Base-by-base conservation (phyloP, 2,329 filamentous ascomycete genomes). In the Lasiodiplodia citricola region DNA sequence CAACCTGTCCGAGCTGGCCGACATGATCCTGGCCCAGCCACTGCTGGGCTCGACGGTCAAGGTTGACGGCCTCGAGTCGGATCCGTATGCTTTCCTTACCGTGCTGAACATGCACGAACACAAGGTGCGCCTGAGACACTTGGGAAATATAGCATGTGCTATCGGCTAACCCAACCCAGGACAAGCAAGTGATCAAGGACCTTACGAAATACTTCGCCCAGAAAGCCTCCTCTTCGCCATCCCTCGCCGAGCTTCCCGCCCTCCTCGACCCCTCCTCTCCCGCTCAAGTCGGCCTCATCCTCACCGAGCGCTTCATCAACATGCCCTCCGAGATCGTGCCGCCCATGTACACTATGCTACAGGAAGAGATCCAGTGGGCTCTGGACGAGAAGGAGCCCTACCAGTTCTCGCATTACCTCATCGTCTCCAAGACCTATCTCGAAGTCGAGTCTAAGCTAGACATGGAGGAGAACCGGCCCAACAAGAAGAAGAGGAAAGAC, bases 261-360 rank as follows among this genome's bases (percentile, higher is more conserved):
- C 75, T 84, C 8, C 78, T 86, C 18, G 68, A 75, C 6, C 70
- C 77, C 18, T 71, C 75, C 2, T 76, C 79, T 0, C 57, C 75
- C 52, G 74, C 80, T 0, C 89, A 93, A 67, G 87, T 97, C 68
- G 96, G 94, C 3, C 84, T 99, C 18, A 87, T 99, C 35, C 85
- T 99, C n/a, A 92, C 93, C 2, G 96, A 99, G 80, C 90, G 95
- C 25, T 85, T 98, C 75, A 94, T 99, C 84, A 99, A 99, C 83
- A 94, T 97, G 85, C 96, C 96, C n/a, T 86, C 92, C 18, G 93
- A 98, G 80, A 90, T 97, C 71, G 89, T 94, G 16, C 95, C 96
- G 37, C 95, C 96, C 4, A 92, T 98, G 88, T 98, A 97, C 86
- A 89, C 87, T 63, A 97, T 97, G 93, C 87, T 99, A 63, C 84